Evolutionary conservation across 441 rosid species (phyloP), one percentile per base, ranked within the genome.

Genomic region (Jatropha podagrica): DNA sequence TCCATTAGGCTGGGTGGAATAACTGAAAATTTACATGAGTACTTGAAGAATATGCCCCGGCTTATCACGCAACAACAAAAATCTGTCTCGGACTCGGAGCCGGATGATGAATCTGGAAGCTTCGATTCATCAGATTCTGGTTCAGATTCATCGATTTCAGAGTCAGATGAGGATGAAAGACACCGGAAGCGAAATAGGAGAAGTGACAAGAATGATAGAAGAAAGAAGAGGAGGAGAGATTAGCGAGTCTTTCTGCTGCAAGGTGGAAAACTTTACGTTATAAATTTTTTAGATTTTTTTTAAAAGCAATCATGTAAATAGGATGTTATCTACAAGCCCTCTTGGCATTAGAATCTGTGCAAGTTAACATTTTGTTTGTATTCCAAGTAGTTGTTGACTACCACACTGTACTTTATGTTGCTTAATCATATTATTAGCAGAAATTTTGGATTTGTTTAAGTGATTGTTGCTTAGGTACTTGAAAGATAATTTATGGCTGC

Each of bases 1-100:
- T 91, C 98, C 51, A 91, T 91, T 79, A 97, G 99, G 56, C 96
- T 94, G 23, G 99, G 95, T 81, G 99, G 97, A 18, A 89, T 96
- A 77, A 96, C 98, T 5, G 98, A 94, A 80, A 94, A 83, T 75
- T 84, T 91, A 71, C 89, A 95, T 0, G 97, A 91, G 79, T 92
- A 96, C 78, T 70, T 92, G 78, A 94, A 94, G 92, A 94, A 94
- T 83, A 89, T 95, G 99, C 99, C 98, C 0, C 84, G 93, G 46
- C 95, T 61, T 32, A 92, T 96, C 80, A 91, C 91, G 98, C 95
- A 92, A 32, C 65, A 61, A 32, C 42, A 91, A 72, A 83, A 88
- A 76, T 85, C 81, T 41, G 84, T 66, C 38, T 82, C 88, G 0
- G 89, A 60, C 48, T 77, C 41, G 0, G 40, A 60, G 15, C 26